Base-by-base conservation (phyloP, 441 rosid genomes). In the Adansonia rubrostipa region DNA sequence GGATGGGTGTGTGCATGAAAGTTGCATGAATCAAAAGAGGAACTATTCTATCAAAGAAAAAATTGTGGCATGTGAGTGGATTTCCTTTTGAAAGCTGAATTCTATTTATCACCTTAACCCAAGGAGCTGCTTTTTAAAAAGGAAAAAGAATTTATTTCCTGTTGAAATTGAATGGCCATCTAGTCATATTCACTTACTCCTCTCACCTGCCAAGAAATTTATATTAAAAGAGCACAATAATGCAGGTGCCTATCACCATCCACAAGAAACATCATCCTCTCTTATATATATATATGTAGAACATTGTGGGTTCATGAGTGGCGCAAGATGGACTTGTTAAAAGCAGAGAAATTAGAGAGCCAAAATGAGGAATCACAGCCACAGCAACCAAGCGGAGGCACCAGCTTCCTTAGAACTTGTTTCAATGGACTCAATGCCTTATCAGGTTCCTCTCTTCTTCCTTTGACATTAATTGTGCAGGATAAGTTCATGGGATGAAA, bases 391-490 rank as follows among this genome's bases (percentile, higher is more conserved):
- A 56, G 3, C 80, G 73, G 75, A 69, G 95, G 92, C 84, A 85
- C 91, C 68, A 67, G 87, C 77, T 87, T 89, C 80, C 84, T 88
- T 40, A 79, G 87, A 67, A 89, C 95, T 65, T 91, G 91, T 71
- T 86, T 91, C 85, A 91, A 91, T 82, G 95, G 92, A 67, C 74
- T 91, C 81, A 91, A 91, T 64, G 82, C 86, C 42, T 76, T 89
- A 40, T 85, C 95, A 79, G 95, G 93, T 91, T 44, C 70, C 33
- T 62, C 50, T 40, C 42, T 71, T 51, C 71, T 62, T 15, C 19
- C 48, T 36, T 36, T 36, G 8, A 62, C 6, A 13, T 28, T 28
- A 13, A 6, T 13, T 62, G 11, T 57, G 22, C 61, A 56, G 22
- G 22, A 57, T n/a, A 56, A 45, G 13, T 48, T 48, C 14, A 48